Conservation (phyloP, 768 basidiomycete genomes). For the Suillus tomentosus region DNA sequence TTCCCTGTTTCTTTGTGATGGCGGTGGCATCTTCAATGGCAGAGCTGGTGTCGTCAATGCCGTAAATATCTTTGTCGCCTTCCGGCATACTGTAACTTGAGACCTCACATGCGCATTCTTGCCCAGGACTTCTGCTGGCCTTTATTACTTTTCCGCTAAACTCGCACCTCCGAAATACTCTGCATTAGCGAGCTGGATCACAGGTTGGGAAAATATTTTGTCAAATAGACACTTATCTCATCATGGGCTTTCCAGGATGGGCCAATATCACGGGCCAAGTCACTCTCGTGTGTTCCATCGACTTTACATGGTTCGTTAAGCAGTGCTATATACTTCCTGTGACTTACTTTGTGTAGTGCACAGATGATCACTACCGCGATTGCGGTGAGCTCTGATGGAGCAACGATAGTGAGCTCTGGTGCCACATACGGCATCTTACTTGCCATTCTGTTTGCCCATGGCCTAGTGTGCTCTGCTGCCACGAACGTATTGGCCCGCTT, state of each 20-base stretch:
- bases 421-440: conserved; percentile 70
- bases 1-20: conserved; percentile 69
- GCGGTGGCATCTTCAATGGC: conserved; percentile 72
- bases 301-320: conserved; percentile 61
- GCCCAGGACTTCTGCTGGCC: conserved; percentile 69
- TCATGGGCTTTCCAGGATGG: conserved; percentile 55
- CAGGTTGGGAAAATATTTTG: conserved; percentile 31
- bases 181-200: conserved; percentile 66
- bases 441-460: conserved; percentile 66
- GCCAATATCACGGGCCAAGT: conserved; percentile 75
- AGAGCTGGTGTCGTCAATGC: conserved; percentile 73
- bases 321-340: background rate
- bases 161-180: conserved; percentile 64
- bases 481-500: conserved; percentile 64
- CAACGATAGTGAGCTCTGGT: conserved; percentile 51
- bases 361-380: conserved; percentile 80
- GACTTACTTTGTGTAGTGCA: conserved; percentile 42
- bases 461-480: conserved; percentile 70
- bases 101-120: background rate
- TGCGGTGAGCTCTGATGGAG: conserved; percentile 58
- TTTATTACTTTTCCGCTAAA: conserved; percentile 80
- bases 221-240: background rate
- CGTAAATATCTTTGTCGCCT: conserved; percentile 41
- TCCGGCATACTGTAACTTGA: background rate
- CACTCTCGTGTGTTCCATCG: conserved; percentile 72